Evolutionary conservation across 768 basidiomycete genomes (phyloP).

Genomic region (Neoboletus magnificus): DNA sequence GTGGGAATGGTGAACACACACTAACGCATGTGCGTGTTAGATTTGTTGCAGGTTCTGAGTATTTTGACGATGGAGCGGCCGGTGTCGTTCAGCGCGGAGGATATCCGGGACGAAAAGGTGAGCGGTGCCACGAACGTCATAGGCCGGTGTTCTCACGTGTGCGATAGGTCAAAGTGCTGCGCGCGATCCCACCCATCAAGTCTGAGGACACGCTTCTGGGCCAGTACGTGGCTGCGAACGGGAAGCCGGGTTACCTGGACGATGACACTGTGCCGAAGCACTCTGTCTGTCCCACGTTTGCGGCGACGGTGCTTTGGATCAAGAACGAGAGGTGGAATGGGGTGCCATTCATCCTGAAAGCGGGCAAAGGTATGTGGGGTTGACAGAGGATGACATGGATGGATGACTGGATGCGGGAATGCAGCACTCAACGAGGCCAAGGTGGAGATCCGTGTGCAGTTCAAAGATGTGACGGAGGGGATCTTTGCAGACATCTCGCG

Average conservation of each 20-base stretch:
- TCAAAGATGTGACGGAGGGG: slow-evolving; percentile 94
- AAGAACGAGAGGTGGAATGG: slow-evolving; percentile 98
- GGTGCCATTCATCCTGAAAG: slow-evolving; percentile 97
- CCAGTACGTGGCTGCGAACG: slow-evolving; percentile 85
- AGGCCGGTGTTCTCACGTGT: slow-evolving; percentile 12
- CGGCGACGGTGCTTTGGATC: slow-evolving; percentile 86
- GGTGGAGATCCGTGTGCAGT: slow-evolving; percentile 96
- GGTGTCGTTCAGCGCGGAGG: slow-evolving; percentile 94
- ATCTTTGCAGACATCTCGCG: slow-evolving; percentile 96
- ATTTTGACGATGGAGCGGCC: slow-evolving; percentile 98
- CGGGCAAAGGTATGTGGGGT: slow-evolving; percentile 81
- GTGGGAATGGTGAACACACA: slow-evolving; percentile 5
- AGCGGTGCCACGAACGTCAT: slow-evolving; percentile 8
- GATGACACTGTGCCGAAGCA: slow-evolving; percentile 92
- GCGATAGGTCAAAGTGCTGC: slow-evolving; percentile 88
- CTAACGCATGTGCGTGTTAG: slow-evolving; percentile 40
- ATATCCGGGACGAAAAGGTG: slow-evolving; percentile 98
- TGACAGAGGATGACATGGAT: slow-evolving; percentile 5
- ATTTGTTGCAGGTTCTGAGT: slow-evolving; percentile 91
- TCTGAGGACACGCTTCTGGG: slow-evolving; percentile 82
- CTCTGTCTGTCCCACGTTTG: slow-evolving; percentile 93
- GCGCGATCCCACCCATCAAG: slow-evolving; percentile 81
- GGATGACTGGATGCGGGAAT: slow-evolving; percentile 5
- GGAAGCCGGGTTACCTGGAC: slow-evolving; percentile 99
- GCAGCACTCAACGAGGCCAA: slow-evolving; percentile 96